phyloP scores from a whole-genome alignment of 2,329 filamentous ascomycete species.

The Monilinia polystroma region DNA sequence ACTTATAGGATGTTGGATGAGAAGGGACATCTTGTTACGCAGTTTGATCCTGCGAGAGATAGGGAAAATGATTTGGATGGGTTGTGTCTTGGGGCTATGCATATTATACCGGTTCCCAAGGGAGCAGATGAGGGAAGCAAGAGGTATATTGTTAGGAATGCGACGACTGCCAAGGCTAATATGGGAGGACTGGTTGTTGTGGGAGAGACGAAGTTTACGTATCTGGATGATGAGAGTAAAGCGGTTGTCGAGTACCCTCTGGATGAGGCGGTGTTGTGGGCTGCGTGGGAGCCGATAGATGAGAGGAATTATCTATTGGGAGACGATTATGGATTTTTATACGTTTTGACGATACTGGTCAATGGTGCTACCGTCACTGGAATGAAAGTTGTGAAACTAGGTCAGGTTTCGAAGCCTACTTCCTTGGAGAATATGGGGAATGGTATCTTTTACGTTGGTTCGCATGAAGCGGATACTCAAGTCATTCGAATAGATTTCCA shows the following conservation, averaged over 20 bases:
- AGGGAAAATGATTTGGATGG: conserved; percentile 55
- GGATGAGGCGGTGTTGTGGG: conserved; percentile 76
- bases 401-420: conserved; percentile 70
- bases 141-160: conserved; percentile 59
- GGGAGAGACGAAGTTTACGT: conserved; percentile 78
- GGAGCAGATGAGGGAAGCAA: conserved; percentile 57
- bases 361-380: conserved; percentile 65
- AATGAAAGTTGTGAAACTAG: conserved; percentile 68
- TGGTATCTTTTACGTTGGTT: conserved; percentile 79
- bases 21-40: conserved; percentile 49
- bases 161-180: conserved; percentile 50
- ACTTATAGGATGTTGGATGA: conserved; percentile 62
- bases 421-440: conserved; percentile 74
- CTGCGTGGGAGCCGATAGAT: conserved; percentile 87
- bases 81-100: conserved; percentile 55
- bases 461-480: conserved; percentile 90
- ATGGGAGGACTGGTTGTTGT: conserved; percentile 71
- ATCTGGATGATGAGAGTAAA: conserved; percentile 76
- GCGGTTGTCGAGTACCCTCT: conserved; percentile 64
- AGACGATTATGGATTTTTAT: conserved; percentile 85
- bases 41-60: conserved; percentile 56
- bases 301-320: conserved; percentile 80
- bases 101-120: conserved; percentile 62
- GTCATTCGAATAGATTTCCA: conserved; percentile 64
- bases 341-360: conserved; percentile 77